phyloP scores from a whole-genome alignment of 2,329 filamentous ascomycete genomes.

The Colletotrichum endophyticum region DNA sequence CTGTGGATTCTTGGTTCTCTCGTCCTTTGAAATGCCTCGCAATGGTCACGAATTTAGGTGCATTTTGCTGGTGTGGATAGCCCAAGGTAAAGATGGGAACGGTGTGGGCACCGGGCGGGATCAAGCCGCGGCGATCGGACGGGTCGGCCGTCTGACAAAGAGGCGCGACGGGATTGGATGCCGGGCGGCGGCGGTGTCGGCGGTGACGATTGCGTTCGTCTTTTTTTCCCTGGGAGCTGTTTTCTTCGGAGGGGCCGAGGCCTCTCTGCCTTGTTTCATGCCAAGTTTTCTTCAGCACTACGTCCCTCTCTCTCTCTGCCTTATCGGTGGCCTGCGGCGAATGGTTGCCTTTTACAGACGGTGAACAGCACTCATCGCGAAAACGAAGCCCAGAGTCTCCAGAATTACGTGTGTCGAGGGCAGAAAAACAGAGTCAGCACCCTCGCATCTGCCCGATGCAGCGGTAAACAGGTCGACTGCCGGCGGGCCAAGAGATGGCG shows the following conservation, averaged over 20 bases:
- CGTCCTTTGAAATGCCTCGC: not conserved
- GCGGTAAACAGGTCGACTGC: not conserved
- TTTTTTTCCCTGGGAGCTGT: not conserved
- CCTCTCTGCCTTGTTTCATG: not conserved
- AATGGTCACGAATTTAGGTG: not conserved
- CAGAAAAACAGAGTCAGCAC: not conserved
- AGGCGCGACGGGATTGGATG: constrained; percentile 9
- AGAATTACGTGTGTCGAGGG: not conserved
- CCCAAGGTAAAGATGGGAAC: not conserved
- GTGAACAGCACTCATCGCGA: not conserved
- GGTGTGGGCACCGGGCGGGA: not conserved
- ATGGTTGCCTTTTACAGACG: not conserved
- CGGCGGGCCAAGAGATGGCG: constrained; percentile 5
- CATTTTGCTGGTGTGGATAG: not conserved
- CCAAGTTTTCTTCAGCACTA: not conserved
- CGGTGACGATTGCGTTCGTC: not conserved
- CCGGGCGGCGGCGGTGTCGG: not conserved
- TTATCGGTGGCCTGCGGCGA: not conserved
- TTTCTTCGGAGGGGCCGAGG: constrained; percentile 6
- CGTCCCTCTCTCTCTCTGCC: not conserved
- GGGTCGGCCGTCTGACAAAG: constrained; percentile 10
- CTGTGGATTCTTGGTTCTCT: not conserved
- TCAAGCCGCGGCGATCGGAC: not conserved
- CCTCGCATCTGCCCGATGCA: not conserved
- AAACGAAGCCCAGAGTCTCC: not conserved